Percentiles rank a stretch among this genome's conserved stretches.
These are phyloP conservation scores for Sporothrix schenckii DNA, from an alignment of 2,329 filamentous ascomycete genomes.

Conservation along the genomic window DNA sequence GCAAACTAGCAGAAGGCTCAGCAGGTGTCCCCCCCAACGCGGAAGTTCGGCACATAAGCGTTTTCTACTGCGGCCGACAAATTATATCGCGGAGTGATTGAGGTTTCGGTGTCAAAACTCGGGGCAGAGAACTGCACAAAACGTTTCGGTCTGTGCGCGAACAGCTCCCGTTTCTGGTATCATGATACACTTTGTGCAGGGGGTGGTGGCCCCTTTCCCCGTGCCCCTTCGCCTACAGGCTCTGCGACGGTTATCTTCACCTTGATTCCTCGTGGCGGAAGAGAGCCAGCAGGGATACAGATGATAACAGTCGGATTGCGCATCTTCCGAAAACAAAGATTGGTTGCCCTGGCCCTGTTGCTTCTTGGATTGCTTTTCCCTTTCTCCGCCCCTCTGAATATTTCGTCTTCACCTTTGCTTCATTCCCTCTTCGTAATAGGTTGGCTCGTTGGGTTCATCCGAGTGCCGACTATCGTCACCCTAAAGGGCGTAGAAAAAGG, in stretches of 20 bases:
- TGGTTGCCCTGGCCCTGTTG: too few relatives aligned
- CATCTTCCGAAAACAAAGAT: not conserved
- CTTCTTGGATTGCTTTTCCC: not conserved
- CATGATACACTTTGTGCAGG: constrained; percentile 25
- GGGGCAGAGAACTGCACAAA: not conserved
- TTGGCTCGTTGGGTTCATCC: constrained; percentile 20
- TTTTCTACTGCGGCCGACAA: not conserved
- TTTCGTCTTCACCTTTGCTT: not conserved
- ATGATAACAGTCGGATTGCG: not conserved
- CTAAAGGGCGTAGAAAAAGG: not conserved
- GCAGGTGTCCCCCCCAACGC: not conserved
- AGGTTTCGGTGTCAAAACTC: not conserved
- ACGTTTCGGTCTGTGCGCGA: constrained; percentile 23
- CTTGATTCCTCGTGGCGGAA: not conserved
- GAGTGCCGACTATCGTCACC: constrained; percentile 3
- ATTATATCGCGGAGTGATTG: too few relatives aligned
- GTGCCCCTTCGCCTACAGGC: not conserved
- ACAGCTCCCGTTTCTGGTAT: not conserved
- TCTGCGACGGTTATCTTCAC: too few relatives aligned
- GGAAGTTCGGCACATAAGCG: constrained; percentile 15
- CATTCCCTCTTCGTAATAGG: not conserved
- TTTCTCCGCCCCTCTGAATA: not conserved
- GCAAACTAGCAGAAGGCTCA: not conserved
- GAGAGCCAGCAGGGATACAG: not conserved
- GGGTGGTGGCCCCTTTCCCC: not conserved